A percentile compares a stretch with the other conserved stretches of the same genome.
Evolutionary conservation across 176 grass and related monocot species (phyloP).

Genomic region (Aegilops longissima): DNA sequence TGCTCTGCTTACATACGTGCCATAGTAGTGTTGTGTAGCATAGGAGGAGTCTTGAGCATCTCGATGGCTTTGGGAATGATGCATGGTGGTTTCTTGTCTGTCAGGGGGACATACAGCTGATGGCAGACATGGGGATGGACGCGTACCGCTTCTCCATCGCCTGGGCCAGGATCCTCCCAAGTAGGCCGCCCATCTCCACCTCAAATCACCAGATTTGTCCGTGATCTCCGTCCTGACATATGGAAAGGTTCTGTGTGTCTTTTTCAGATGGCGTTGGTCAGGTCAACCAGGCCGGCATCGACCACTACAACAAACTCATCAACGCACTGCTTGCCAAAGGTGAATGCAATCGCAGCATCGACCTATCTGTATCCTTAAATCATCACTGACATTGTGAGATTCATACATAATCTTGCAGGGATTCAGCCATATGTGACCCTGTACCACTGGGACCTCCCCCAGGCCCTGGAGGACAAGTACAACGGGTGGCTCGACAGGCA

Average conservation of each 20-base stretch:
- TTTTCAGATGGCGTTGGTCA: slow-evolving; percentile 70
- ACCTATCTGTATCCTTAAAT: neutral
- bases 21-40: no score
- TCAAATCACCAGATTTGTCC: neutral
- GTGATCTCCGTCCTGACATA: neutral
- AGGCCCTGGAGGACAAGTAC: slow-evolving; percentile 81
- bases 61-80: neutral
- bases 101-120: slow-evolving; percentile 89
- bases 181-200: slow-evolving; percentile 29
- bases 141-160: slow-evolving; percentile 93
- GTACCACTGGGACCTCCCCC: slow-evolving; percentile 97
- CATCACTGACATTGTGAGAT: neutral
- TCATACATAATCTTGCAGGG: slow-evolving; percentile 34
- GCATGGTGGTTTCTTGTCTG: neutral
- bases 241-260: neutral
- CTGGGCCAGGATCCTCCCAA: slow-evolving; percentile 83
- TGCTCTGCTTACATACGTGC: neutral
- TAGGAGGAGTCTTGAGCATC: neutral
- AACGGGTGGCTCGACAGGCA: slow-evolving; percentile 77
- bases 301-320: slow-evolving; percentile 94
- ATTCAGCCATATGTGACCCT: slow-evolving; percentile 86
- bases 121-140: slow-evolving; percentile 96
- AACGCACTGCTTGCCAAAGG: slow-evolving; percentile 86
- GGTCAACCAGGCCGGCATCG: slow-evolving; percentile 81
- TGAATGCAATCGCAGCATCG: neutral